Evolutionary conservation across 352 stramenopile genomes (phyloP).

Genomic region (Plasmopara viticola): DNA sequence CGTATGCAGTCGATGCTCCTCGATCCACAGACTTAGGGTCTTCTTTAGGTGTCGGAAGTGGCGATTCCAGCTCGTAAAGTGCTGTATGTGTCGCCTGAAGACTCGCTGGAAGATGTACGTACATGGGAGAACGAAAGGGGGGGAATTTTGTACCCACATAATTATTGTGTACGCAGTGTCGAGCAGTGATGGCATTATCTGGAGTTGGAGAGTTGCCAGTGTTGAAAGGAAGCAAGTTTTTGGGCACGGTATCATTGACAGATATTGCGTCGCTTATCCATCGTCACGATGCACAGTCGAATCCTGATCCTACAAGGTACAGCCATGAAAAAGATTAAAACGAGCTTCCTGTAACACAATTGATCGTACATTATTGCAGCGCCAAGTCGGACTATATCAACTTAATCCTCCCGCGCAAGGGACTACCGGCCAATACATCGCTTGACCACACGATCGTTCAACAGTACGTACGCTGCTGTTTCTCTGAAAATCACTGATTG

Average conservation of each 20-base stretch:
- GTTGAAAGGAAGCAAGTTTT: slow-evolving; percentile 55
- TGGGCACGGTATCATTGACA: slow-evolving; percentile 74
- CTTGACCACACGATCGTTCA: slow-evolving; percentile 36
- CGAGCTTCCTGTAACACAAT: too few species aligned
- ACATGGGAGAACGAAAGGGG: too few species aligned
- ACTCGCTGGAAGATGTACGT: slow-evolving; percentile 67
- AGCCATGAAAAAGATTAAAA: too few species aligned
- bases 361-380: slow-evolving; percentile 20
- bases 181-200: slow-evolving; percentile 71
- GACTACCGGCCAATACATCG: slow-evolving; percentile 67
- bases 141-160: too few species aligned
- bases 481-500: background rate
- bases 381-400: slow-evolving; percentile 89
- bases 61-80: slow-evolving; percentile 65
- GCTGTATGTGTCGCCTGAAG: slow-evolving; percentile 65
- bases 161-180: slow-evolving; percentile 33
- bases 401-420: slow-evolving; percentile 74
- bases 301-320: slow-evolving; percentile 44
- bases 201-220: slow-evolving; percentile 62
- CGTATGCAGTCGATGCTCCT: background rate
- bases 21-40: too few species aligned
- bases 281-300: slow-evolving; percentile 48
- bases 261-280: slow-evolving; percentile 74
- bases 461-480: slow-evolving; percentile 17
- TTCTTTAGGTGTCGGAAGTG: slow-evolving; percentile 45